Evolutionary conservation across 1,139 yeast genomes (phyloP), one percentile per base, ranked within the genome.

Genomic region (Saccharomyces hybrid): DNA sequence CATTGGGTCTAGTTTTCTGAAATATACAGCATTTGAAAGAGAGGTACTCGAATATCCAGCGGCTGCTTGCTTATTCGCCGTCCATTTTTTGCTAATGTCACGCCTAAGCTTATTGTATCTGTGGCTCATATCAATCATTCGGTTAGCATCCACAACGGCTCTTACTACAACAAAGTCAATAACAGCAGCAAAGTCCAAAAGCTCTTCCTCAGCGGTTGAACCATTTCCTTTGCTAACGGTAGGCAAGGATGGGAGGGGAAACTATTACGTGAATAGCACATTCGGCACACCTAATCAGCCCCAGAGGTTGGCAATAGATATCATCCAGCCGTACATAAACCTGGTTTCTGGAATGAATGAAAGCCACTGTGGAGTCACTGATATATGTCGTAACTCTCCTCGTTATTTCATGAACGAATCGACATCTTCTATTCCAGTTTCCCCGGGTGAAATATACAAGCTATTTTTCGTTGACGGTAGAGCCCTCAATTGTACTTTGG

Each of bases 311-410:
- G 62, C 78, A 31, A 56, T 78, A 4, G 82, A 78, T 58, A 65
- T 75, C 3, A 64, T 71, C 5, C 76, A 75, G 50, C 79, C 78
- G 1, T 72, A 70, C 50, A 52, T 73, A 1, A 78, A 81, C 81
- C 63, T 75, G 1, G 67, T 72, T 8, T 69, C 70, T 14, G 61
- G 63, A 2, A 58, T 54, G 2, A 54, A 55, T 0, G 67, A 66
- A 48, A 51, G 57, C n/a, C 72, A 75, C 53, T 47, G 57, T 5
- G 51, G 52, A 3, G 16, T 52, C 23, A 50, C 49, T 16, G 51
- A 58, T 55, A 62, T 51, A 16, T 58, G 63, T 48, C 47, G 53
- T 8, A 48, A 60, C 5, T 53, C 55, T n/a, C 57, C 65, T 6
- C n/a, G 55, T 16, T 61, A 59, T 53, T 52, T 52, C 31, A 50